Evolutionary conservation across 257 asterid genomes (phyloP), one percentile per base, ranked within the genome.

Genomic region (Solanum pimpinellifolium): DNA sequence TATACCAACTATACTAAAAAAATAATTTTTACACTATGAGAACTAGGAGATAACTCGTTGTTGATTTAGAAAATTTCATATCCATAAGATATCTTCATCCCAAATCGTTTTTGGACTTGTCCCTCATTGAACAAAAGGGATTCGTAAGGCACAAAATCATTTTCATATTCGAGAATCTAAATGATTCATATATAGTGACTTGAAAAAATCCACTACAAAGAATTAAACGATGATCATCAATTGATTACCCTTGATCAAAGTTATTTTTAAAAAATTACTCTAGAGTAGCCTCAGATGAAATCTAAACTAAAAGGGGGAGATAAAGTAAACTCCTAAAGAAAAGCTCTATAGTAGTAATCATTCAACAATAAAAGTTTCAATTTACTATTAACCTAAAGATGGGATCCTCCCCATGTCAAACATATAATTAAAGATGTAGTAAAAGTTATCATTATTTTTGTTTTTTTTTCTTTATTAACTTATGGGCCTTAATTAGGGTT

Each of bases 371-470:
- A 91, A 94, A 92, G 92, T 89, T 92, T 86, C 85, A 88, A 90
- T 92, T 94, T 89, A 95, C 88, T 94, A 94, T 91, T 88, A 91
- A 90, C 91, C 92, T 87, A 92, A 90, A 65, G 84, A 87, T 87
- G n/a, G 89, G 87, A 92, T 92, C 90, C 88, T 87, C 90, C 88
- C 89, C 92, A 86, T 90, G 77, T 86, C 91, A 74, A 89, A 87
- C 76, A 83, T 66, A 68, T 66, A 68, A 59, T 59, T 59, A 21
- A 39, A 85, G 46, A 87, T 59, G 59, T 59, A 88, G 59, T 59
- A 88, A 87, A 90, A 56, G 87, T 44, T 21, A 89, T 86, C n/a
- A 86, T 88, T 88, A 80, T 86, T 83, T 25, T 60, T 3, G 33
- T 31, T 31, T 86, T 83, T 2, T 82, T 41, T 15, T 29, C 11